Evolutionary conservation across 768 basidiomycete species (phyloP).

Genomic region (Suillus bovinus): DNA sequence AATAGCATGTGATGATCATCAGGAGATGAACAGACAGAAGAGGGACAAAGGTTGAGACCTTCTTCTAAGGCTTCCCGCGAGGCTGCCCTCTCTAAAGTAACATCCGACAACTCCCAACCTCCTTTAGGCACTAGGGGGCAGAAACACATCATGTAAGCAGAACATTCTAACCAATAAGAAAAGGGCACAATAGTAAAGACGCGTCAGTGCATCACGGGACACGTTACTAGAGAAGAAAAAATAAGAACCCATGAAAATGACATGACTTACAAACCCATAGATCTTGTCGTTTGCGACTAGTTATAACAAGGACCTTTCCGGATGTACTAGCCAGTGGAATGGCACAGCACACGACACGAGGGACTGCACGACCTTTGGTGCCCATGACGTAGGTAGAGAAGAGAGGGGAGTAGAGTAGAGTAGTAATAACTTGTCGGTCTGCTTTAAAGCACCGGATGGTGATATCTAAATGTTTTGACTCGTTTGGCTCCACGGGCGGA

Average conservation of each 20-base stretch:
- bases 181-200: constrained; percentile 11
- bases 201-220: constrained; percentile 2
- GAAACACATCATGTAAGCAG: constrained; percentile 1
- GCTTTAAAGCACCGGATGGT: neutral
- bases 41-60: constrained; percentile 88
- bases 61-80: constrained; percentile 93
- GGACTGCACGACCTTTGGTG: constrained; percentile 76
- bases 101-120: constrained; percentile 85
- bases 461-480: neutral
- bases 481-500: neutral
- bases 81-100: constrained; percentile 81
- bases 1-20: constrained; percentile 52
- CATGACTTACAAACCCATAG: constrained; percentile 84
- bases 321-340: constrained; percentile 78
- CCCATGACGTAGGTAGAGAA: constrained; percentile 34
- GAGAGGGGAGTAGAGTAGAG: neutral
- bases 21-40: constrained; percentile 73
- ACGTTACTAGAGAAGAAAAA: constrained; percentile 8
- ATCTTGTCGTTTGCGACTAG: constrained; percentile 79
- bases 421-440: neutral
- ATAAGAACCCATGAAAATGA: constrained; percentile 13
- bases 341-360: constrained; percentile 88
- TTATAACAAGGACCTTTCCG: constrained; percentile 80
- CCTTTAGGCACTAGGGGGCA: constrained; percentile 78
- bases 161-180: constrained; percentile 3